Base-by-base conservation (phyloP, 2,329 filamentous ascomycete genomes). In the Botrytis fragariae region DNA sequence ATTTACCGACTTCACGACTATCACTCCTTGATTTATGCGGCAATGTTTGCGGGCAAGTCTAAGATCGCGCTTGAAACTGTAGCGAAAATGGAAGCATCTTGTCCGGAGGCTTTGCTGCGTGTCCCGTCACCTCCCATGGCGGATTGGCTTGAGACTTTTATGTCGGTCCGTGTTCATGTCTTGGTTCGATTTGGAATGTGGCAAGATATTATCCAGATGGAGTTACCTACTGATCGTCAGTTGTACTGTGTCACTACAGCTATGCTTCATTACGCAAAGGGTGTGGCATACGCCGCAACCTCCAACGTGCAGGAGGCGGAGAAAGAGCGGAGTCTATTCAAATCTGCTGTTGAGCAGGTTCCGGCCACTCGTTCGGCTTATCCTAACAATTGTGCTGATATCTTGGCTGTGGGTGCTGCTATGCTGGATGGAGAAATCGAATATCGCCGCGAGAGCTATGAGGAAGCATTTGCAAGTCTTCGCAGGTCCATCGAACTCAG, bases 391-490 rank as follows among this genome's bases (percentile, higher is more conserved):
- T 90, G 88, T 75, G 79, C 83, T 16, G 88, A 91, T 72, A 89
- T 94, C 42, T 84, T 95, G 0, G 83, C 81, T 1, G 86, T 95
- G 1, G 90, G 88, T 16, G 77, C 78, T 29, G 84, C 87, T 1
- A 93, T 95, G 90, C 83, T 95, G 0, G 87, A 91, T 37, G 93
- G 92, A 2, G 93, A 95, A 79, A 81, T 95, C 10, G 89, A 90
- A 71, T 95, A 94, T 77, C 89, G 92, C 1, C 84, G 84, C 4
- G 86, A 86, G 0, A 86, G 91, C 69, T 86, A 87, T 71, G 85
- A 88, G 0, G 65, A 79, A 0, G 92, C 91, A 0, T 93, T 92
- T 78, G 78, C 82, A 4, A 84, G 88, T 69, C 83, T 94, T 4
- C 85, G 86, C 1, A 83, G 83, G 18, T 86, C 91, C 0, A 88